These are phyloP conservation scores for Fragosphaeria purpurea DNA, from an alignment of 2,329 filamentous ascomycete species.

Conservation along the genomic window DNA sequence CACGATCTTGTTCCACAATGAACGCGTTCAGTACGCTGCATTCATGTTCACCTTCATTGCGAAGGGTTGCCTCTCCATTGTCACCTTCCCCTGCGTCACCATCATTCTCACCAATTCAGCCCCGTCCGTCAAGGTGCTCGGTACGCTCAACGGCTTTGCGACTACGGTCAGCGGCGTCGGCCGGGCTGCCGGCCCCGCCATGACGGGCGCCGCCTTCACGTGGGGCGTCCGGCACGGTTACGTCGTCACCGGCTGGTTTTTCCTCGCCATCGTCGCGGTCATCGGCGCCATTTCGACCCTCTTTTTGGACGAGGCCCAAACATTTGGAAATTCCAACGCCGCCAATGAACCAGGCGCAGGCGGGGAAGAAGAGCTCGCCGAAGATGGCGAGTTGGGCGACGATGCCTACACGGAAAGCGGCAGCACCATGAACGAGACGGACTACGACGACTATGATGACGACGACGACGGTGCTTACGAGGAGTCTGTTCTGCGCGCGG, in stretches of 20 bases:
- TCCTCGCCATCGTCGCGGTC: constrained; percentile 53
- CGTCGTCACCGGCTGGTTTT: constrained; percentile 72
- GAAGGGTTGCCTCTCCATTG: constrained; percentile 67
- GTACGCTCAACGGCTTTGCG: constrained; percentile 83
- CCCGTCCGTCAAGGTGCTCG: constrained; percentile 62
- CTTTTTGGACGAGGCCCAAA: constrained; percentile 65
- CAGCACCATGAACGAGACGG: neutral
- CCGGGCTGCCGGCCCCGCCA: constrained; percentile 66
- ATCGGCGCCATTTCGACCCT: constrained; percentile 63
- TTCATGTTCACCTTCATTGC: constrained; percentile 59
- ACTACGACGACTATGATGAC: neutral
- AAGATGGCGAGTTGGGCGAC: neutral
- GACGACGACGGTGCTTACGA: constrained; percentile 7
- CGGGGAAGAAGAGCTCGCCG: constrained; percentile 6
- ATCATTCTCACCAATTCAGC: constrained; percentile 89
- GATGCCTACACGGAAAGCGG: neutral
- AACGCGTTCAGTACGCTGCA: constrained; percentile 42
- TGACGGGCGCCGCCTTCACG: constrained; percentile 63
- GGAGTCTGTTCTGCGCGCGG: constrained; percentile 5
- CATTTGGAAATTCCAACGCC: constrained; percentile 39
- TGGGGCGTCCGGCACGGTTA: constrained; percentile 67
- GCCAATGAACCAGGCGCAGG: constrained; percentile 18
- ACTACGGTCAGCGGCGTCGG: constrained; percentile 76
- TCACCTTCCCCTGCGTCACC: constrained; percentile 81
- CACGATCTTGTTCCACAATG: constrained; percentile 50